Base-by-base conservation (phyloP, 179 eudicot species). In the Sideroxylon spinosum region DNA sequence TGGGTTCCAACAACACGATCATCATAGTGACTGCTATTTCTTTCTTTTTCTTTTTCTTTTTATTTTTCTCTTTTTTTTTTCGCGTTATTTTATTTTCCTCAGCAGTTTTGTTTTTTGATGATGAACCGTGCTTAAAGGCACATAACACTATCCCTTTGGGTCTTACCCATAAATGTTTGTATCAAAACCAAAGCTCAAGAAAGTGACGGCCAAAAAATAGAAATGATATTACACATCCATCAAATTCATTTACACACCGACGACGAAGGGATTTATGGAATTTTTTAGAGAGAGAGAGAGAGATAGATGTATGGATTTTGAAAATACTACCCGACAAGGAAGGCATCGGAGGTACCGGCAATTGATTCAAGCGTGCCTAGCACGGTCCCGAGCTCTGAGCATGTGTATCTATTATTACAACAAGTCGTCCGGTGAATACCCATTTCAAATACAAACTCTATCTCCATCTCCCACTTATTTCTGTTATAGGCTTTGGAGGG, bases 401-500 rank as follows among this genome's bases (percentile, higher is more conserved):
- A 69, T n/a, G n/a, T n/a, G n/a, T n/a, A n/a, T n/a, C n/a, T n/a
- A n/a, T n/a, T n/a, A n/a, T n/a, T n/a, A n/a, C n/a, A n/a, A n/a
- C n/a, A n/a, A n/a, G n/a, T n/a, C n/a, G n/a, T n/a, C n/a, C n/a
- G n/a, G n/a, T n/a, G n/a, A n/a, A n/a, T n/a, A n/a, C n/a, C n/a
- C n/a, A n/a, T n/a, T n/a, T n/a, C n/a, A n/a, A n/a, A n/a, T n/a
- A n/a, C n/a, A n/a, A n/a, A n/a, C n/a, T n/a, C n/a, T n/a, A n/a
- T n/a, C n/a, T n/a, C n/a, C n/a, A n/a, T n/a, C n/a, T n/a, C n/a
- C 81, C 91, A 89, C 92, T 89, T 93, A 88, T 90, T 90, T 88
- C 88, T 84, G 48, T 83, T 83, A 90, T 92, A 91, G 93, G 85
- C 84, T 87, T 83, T 81, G 65, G 74, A 68, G 82, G 81, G 89